A percentile compares a stretch with the other conserved stretches of the same genome.
These are phyloP conservation scores for Urochloa ruziziensis DNA, from an alignment of 176 grass and related monocot genomes.

Conservation along the genomic window DNA sequence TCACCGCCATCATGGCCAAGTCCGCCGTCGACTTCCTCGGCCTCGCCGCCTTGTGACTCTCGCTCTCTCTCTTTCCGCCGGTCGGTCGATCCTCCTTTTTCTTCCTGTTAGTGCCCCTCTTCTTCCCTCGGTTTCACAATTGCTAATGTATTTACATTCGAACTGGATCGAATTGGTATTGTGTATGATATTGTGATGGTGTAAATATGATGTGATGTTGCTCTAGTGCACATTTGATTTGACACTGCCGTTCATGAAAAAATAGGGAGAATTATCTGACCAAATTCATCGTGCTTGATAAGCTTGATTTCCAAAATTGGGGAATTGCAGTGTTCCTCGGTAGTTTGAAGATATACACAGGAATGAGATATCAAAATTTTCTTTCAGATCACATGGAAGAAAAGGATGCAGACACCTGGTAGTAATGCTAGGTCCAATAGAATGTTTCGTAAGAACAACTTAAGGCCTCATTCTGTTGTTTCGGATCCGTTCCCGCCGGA, in stretches of 20 bases:
- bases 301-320: not conserved
- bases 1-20: slow-evolving; percentile 64
- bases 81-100: not conserved
- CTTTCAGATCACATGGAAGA: not conserved
- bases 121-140: not conserved
- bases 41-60: slow-evolving; percentile 49
- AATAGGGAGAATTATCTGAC: not conserved
- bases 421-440: not conserved
- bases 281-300: not conserved
- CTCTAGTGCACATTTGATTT: slow-evolving; percentile 3
- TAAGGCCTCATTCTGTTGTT: too few relatives aligned
- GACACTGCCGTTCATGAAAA: not conserved
- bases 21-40: slow-evolving; percentile 64
- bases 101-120: not conserved
- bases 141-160: not conserved
- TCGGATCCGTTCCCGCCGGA: too few relatives aligned
- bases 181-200: not conserved
- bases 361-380: not conserved
- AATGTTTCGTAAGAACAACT: too few relatives aligned
- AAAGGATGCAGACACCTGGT: not conserved
- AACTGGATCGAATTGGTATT: slow-evolving; percentile 2
- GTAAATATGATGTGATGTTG: slow-evolving; percentile 32
- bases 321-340: not conserved
- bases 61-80: not conserved
- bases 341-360: not conserved